Evolutionary conservation across 2,329 filamentous ascomycete genomes (phyloP), one percentile per base, ranked within the genome.

Genomic region (Chrysoporthe austroafricana): DNA sequence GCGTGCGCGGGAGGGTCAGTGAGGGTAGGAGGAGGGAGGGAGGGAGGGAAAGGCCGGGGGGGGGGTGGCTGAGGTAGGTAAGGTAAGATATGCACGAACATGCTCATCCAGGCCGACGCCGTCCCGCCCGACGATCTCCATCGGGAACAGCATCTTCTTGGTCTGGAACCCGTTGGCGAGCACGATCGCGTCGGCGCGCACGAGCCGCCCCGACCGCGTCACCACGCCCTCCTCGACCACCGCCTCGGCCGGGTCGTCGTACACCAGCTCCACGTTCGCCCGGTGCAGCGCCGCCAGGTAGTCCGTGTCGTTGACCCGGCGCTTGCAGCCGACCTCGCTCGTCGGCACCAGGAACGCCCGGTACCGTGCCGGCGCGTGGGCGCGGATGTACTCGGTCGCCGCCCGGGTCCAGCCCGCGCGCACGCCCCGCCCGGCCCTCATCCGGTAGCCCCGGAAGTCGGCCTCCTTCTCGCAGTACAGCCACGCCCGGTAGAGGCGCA

Each of bases 281-380:
- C 42, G 66, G 62, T 77, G 73, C 14, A 79, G 67, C 21, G 72
- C 72, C 1, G 71, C 68, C 1, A 79, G 72, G 26, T 79, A 79
- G 9, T 73, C 76, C 0, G 77, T 74, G 43, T 79, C 78, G 13
- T 74, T 76, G 52, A 79, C 76, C 1, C 77, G 73, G 1, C 78
- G 71, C 65, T 79, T 79, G 57, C 78, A 80, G 0, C 77, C 78
- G 2, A 79, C 63, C 3, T 76, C 75, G 1, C 75, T 76, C 14
- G 74, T 71, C 0, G 78, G 78, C 1, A 79, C 68, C 0, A 80
- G 57, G 6, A 59, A 59, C 36, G 43, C 57, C 13, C 71, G 71
- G 52, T 79, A 78, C 56, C 73, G 73, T 0, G 68, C 68, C 0
- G 76, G 77, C 0, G 74, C 73, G 2, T 71, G 68, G 14, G 43